Evolutionary conservation across 2,329 filamentous ascomycete genomes (phyloP).

Genomic region (Pezicula rhizophila): DNA sequence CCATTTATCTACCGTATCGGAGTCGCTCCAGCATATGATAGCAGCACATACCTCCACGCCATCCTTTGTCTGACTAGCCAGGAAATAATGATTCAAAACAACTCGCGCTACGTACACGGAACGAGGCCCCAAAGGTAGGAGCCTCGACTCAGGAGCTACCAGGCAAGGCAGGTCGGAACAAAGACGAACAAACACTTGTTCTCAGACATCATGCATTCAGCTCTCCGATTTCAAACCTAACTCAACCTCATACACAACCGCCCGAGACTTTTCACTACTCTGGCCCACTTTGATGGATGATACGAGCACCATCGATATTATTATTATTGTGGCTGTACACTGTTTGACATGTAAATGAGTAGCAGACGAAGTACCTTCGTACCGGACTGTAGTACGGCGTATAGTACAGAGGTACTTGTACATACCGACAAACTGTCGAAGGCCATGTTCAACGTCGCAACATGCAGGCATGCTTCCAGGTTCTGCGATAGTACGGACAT

Average conservation of each 20-base stretch:
- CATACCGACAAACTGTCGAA: background rate
- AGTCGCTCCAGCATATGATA: too few species aligned
- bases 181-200: constrained; percentile 1
- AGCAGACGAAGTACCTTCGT: background rate
- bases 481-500: background rate
- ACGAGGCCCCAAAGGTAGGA: background rate
- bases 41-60: too few species aligned
- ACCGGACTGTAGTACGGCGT: too few species aligned
- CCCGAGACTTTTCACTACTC: constrained; percentile 1
- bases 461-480: background rate
- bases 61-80: too few species aligned
- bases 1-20: too few species aligned
- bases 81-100: too few species aligned
- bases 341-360: background rate
- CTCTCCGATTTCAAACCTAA: constrained; percentile 19
- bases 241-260: constrained; percentile 7
- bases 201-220: constrained; percentile 12
- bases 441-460: background rate
- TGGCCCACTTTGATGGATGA: constrained; percentile 10
- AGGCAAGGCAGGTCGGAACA: background rate
- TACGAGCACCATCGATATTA: background rate
- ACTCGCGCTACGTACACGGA: too few species aligned
- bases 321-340: constrained; percentile 11
- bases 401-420: too few species aligned
- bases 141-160: too few species aligned